Conservation (phyloP, 1,139 yeast genomes). For the Yamadazyma taylorii region DNA sequence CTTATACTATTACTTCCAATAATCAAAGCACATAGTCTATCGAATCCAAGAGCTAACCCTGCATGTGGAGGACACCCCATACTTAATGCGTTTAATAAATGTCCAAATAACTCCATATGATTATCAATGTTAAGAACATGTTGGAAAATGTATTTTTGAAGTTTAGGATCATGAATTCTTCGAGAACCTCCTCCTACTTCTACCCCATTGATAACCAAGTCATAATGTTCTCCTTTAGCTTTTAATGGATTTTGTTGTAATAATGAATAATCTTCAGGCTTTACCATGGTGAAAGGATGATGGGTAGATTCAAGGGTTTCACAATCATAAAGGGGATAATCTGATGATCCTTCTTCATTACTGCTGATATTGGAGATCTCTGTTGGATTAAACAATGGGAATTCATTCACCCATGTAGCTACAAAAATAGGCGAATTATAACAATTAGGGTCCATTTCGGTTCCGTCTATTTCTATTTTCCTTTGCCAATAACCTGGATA, state of each 20-base stretch:
- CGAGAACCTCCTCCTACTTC: slow-evolving; percentile 98
- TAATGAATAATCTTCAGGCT: slow-evolving; percentile 61
- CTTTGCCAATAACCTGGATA: slow-evolving; percentile 55
- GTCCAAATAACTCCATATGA: slow-evolving; percentile 75
- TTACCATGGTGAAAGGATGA: slow-evolving; percentile 96
- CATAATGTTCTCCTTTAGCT: slow-evolving; percentile 93
- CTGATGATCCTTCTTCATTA: slow-evolving; percentile 14
- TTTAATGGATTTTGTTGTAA: slow-evolving; percentile 56
- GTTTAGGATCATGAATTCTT: slow-evolving; percentile 81
- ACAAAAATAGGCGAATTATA: slow-evolving; percentile 44
- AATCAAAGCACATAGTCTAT: slow-evolving; percentile 88
- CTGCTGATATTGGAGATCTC: slow-evolving; percentile 28
- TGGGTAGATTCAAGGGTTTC: slow-evolving; percentile 68
- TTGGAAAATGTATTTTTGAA: slow-evolving; percentile 71
- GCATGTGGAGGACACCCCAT: slow-evolving; percentile 99
- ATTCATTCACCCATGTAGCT: slow-evolving; percentile 84
- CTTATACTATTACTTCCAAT: slow-evolving; percentile 73
- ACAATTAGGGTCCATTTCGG: slow-evolving; percentile 17
- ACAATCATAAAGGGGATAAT: slow-evolving; percentile 63
- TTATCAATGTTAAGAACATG: slow-evolving; percentile 55
- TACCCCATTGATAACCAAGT: slow-evolving; percentile 88
- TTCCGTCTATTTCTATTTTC: slow-evolving; percentile 23
- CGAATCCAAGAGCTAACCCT: slow-evolving; percentile 94
- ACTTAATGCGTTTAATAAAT: slow-evolving; percentile 73
- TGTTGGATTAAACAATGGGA: slow-evolving; percentile 84